Base-by-base conservation (phyloP, 83 land plant genomes). In the Thuja plicata region DNA sequence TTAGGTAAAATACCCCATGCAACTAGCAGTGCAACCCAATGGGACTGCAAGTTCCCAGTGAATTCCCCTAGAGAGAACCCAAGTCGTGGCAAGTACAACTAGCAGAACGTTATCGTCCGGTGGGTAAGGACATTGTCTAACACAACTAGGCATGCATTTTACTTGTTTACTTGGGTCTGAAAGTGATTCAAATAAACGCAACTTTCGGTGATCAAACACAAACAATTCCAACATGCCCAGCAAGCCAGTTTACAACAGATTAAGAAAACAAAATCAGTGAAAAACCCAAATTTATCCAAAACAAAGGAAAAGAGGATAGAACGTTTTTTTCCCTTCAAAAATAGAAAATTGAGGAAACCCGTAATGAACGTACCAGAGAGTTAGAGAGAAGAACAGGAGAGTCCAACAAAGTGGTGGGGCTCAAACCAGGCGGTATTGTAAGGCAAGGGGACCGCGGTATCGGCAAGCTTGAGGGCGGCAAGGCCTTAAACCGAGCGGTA, bases 391-490 rank as follows among this genome's bases (percentile, higher is more conserved):
- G 90, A 45, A 93, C 92, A 27, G 94, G 96, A 43, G 97, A 87
- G 50, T 93, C 92, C 54, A 94, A 80, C 48, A 96, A 91, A 89
- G 92, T 95, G 40, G 94, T 90, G 34, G 97, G 98, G 91, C 96
- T 96, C 30, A 95, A 87, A 1, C 97, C 97, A 30, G 96, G 86
- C 1, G 97, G 96, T 24, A 96, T 95, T 37, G 98, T 90, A 24
- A 96, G 91, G 62, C 88, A 93, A 46, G 93, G 80, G n/a, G 94
- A 90, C 80, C 92, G 89, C 17, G 93, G 90, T 2, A 93, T 87
- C n/a, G 98, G 94, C 21, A 96, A 84, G 8, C 93, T 92, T 77
- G 94, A 86, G 40, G 96, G 98, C 17, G 93, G 90, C 83, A 91
- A 50, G 11, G 96, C 89, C 92, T 93, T 97, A 90, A 94, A 94